Base-by-base conservation (phyloP, 2,329 filamentous ascomycete genomes). In the Cytospora chrysosperma region DNA sequence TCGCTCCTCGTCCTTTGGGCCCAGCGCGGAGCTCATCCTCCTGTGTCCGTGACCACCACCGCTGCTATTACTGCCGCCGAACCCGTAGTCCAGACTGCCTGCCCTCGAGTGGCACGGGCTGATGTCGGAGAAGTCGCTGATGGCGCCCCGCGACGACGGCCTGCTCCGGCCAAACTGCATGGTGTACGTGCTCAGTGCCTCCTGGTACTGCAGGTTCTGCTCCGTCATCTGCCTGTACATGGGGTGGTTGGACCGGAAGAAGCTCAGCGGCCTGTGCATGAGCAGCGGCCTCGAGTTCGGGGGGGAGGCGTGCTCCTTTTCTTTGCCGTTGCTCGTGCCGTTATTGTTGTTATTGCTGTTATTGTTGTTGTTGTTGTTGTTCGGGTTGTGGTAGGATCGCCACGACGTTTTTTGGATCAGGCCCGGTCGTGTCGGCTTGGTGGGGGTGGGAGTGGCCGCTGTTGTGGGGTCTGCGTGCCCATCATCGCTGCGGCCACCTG, bases 171-270 rank as follows among this genome's bases (percentile, higher is more conserved):
- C 81, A 67, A 82, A 82, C 13, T 75, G 78, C 70, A 80, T 77
- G 62, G 74, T 77, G 72, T 80, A 82, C 62, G 76, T 71, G 63
- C 74, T 74, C 43, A 83, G 74, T 71, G 79, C 74, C 72, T 81
- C 77, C 69, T 81, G 80, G 68, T 82, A 77, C 61, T 75, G 73
- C 21, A 81, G 73, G 70, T 82, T 81, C 59, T 78, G 74, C 62
- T 76, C 73, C 10, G 77, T 81, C 56, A 81, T 73, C 28, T 78
- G 78, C 68, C 76, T 74, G 71, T 81, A 78, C 72, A 77, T 77
- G 8, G 79, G 79, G 68, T 82, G 78, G 21, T 71, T 62, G 56
- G 67, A 66, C 53, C 68, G 65, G 13, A 30, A 30, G 28, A 55
- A 61, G 28, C n/a, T 27, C 65, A 65, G 68, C 51, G 49, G 43